Evolutionary conservation across 2,329 filamentous ascomycete species (phyloP).

Genomic region (Pseudogymnoascus pannorum): DNA sequence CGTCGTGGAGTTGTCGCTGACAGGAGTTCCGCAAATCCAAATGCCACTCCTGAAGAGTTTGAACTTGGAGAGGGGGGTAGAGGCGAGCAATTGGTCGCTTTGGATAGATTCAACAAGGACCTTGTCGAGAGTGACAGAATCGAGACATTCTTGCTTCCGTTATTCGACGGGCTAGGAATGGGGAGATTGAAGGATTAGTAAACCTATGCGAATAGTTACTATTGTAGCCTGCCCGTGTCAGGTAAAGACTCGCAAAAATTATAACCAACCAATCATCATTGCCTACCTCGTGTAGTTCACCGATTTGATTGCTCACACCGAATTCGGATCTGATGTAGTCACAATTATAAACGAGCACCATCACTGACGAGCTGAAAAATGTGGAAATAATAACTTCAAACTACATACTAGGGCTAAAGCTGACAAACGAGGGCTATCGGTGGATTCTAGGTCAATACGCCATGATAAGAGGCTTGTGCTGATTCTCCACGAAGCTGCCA

Average conservation of each 20-base stretch:
- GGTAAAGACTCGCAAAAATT: background rate
- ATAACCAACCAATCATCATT: background rate
- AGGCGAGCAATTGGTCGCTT: conserved; percentile 17
- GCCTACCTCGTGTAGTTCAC: background rate
- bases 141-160: conserved; percentile 32
- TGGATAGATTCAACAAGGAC: conserved; percentile 32
- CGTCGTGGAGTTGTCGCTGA: conserved; percentile 42
- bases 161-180: conserved; percentile 35
- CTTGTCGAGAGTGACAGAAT: conserved; percentile 27
- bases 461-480: background rate
- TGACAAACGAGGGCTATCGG: background rate
- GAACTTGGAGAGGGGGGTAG: conserved; percentile 4
- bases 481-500: background rate
- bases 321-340: background rate
- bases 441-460: background rate
- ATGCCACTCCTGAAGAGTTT: conserved; percentile 11
- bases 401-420: background rate
- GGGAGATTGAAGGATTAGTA: conserved; percentile 22
- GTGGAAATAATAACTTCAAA: background rate
- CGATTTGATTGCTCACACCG: background rate
- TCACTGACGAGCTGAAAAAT: background rate
- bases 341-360: background rate
- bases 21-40: conserved; percentile 27
- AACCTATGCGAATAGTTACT: background rate
- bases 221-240: background rate